phyloP scores from a whole-genome alignment of 2,329 filamentous ascomycete species.

The Beauveria asiatica region DNA sequence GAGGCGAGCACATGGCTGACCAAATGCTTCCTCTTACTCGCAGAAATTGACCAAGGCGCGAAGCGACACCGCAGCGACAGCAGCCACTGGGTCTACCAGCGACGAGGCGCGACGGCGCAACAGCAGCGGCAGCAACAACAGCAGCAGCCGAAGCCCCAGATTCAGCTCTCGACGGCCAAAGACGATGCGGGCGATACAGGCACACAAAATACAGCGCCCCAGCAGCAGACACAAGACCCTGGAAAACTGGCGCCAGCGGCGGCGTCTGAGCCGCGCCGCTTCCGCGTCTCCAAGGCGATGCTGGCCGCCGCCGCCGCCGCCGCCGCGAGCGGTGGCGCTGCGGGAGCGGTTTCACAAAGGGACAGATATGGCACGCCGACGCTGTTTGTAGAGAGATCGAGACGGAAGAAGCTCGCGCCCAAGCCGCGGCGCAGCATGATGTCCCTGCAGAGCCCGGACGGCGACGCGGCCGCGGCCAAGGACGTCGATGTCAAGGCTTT shows the following conservation, averaged over 20 bases:
- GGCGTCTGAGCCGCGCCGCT: slow-evolving; percentile 37
- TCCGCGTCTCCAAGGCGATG: slow-evolving; percentile 45
- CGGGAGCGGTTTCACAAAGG: slow-evolving; percentile 31
- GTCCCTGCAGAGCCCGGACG: slow-evolving; percentile 7
- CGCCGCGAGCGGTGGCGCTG: slow-evolving; percentile 15
- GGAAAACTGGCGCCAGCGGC: slow-evolving; percentile 9
- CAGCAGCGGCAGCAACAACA: slow-evolving; percentile 13
- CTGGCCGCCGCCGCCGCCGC: slow-evolving; percentile 28
- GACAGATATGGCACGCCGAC: slow-evolving; percentile 32
- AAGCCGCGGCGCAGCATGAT: slow-evolving; percentile 16
- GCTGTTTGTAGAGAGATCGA: slow-evolving; percentile 47
- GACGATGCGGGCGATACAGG: slow-evolving; percentile 25
- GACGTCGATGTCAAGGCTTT: slow-evolving; percentile 19
- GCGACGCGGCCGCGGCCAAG: slow-evolving; percentile 13
- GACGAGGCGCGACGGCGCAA: slow-evolving; percentile 30
- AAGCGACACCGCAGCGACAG: slow-evolving; percentile 45
- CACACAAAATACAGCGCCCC: neutral
- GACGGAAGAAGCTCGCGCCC: slow-evolving; percentile 25
- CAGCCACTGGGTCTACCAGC: slow-evolving; percentile 46
- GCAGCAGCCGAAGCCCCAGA: slow-evolving; percentile 30
- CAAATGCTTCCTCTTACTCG: neutral
- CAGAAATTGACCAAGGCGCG: slow-evolving; percentile 43
- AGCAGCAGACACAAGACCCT: slow-evolving; percentile 9
- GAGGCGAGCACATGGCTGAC: neutral
- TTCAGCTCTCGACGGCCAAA: slow-evolving; percentile 38